phyloP scores from a whole-genome alignment of 163 green algal species.

The Smithsoniella earleae region DNA sequence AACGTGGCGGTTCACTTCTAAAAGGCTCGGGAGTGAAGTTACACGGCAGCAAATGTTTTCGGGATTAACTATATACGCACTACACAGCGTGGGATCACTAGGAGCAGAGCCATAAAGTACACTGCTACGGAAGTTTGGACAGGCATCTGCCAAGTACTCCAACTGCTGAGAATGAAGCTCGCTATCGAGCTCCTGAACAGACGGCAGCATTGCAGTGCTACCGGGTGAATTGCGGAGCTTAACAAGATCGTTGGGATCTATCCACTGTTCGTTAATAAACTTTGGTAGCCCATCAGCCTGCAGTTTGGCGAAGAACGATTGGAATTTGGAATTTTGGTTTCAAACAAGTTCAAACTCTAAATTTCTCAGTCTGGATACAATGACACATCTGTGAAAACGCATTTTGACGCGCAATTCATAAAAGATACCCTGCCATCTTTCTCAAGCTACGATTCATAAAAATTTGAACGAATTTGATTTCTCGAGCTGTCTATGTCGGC shows the following conservation, averaged over 20 bases:
- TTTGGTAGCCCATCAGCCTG: conserved; percentile 21
- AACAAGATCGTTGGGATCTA: not conserved
- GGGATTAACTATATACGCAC: not conserved
- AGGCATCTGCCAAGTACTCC: conserved; percentile 8
- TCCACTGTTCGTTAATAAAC: conserved; percentile 14
- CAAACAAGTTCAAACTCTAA: not conserved
- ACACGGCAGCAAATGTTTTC: conserved; percentile 7
- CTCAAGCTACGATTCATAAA: too few species aligned
- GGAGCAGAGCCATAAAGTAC: not conserved
- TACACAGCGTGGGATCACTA: not conserved
- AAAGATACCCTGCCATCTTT: too few species aligned
- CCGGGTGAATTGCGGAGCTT: not conserved
- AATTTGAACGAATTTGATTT: not conserved
- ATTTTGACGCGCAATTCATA: too few species aligned
- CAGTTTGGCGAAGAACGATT: not conserved
- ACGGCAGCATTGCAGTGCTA: not conserved
- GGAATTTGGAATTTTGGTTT: not conserved
- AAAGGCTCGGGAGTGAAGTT: conserved; percentile 10
- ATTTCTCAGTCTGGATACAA: not conserved
- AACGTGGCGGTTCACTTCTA: conserved; percentile 20
- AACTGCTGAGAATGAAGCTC: conserved; percentile 9
- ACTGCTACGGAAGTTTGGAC: conserved; percentile 7
- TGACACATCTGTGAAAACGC: not conserved
- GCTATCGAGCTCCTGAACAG: not conserved
- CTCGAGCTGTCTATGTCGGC: not conserved